Percentiles rank a stretch among this genome's conserved stretches.
phyloP scores from a whole-genome alignment of 176 grass and related monocot species.

The Oryza glumipatula region DNA sequence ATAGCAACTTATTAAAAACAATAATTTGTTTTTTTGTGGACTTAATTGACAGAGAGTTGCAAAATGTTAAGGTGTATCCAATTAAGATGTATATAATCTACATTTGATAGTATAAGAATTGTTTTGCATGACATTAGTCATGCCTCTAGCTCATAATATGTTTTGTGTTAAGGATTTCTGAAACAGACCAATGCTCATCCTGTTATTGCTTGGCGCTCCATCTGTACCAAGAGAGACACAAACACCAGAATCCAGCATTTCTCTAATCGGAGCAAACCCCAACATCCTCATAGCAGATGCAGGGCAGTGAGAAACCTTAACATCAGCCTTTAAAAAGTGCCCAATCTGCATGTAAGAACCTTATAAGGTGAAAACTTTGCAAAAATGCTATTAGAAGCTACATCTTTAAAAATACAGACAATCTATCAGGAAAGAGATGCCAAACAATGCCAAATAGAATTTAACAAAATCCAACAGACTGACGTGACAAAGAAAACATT shows the following conservation, averaged over 20 bases:
- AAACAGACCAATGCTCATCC: slow-evolving; percentile 93
- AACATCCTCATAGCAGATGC: slow-evolving; percentile 91
- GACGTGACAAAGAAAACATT: slow-evolving; percentile 11
- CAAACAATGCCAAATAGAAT: background rate
- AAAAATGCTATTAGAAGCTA: slow-evolving; percentile 12
- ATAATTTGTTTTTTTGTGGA: background rate
- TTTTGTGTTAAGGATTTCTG: slow-evolving; percentile 11
- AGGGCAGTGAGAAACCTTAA: slow-evolving; percentile 97
- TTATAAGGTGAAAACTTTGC: background rate
- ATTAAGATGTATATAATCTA: background rate
- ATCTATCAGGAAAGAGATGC: background rate
- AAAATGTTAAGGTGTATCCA: background rate
- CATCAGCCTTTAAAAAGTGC: slow-evolving; percentile 74
- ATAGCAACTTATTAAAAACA: background rate
- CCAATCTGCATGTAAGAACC: slow-evolving; percentile 60
- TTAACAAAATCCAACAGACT: background rate
- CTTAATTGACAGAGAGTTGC: background rate
- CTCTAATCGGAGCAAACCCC: slow-evolving; percentile 90
- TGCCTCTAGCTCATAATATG: background rate
- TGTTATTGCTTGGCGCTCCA: slow-evolving; percentile 93
- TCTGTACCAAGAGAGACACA: slow-evolving; percentile 97
- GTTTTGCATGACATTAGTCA: background rate
- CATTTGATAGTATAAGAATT: background rate
- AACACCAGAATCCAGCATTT: slow-evolving; percentile 85
- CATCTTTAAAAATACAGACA: background rate